phyloP scores from a whole-genome alignment of 1,139 yeast species.

The Yamadazyma membranifaciens region DNA sequence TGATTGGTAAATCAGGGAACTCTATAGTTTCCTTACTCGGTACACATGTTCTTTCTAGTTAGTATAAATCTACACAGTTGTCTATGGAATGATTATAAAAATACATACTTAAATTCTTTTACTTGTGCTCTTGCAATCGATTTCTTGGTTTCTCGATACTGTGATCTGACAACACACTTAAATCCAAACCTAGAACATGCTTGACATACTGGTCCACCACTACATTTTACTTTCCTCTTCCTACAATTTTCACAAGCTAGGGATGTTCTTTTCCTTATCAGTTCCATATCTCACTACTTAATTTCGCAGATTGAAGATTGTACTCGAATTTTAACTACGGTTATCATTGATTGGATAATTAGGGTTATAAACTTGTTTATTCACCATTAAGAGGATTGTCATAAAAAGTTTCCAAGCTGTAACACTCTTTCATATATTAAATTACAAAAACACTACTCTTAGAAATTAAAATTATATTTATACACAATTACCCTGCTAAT shows the following conservation, averaged over 20 bases:
- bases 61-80: too few relatives aligned
- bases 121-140: background rate
- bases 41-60: background rate
- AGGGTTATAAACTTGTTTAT: background rate
- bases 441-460: too few relatives aligned
- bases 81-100: background rate
- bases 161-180: conserved; percentile 9
- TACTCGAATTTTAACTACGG: background rate
- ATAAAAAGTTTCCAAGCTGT: too few relatives aligned
- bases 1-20: conserved; percentile 12
- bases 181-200: conserved; percentile 12
- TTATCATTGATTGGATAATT: background rate
- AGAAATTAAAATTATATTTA: too few relatives aligned
- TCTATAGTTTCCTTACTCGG: conserved; percentile 8
- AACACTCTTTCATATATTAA: too few relatives aligned
- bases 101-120: background rate
- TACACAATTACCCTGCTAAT: too few relatives aligned
- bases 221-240: conserved; percentile 11
- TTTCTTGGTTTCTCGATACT: conserved; percentile 6
- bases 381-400: too few relatives aligned
- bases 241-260: conserved; percentile 14
- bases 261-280: conserved; percentile 7
- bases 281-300: background rate
- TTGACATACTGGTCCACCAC: conserved; percentile 11
- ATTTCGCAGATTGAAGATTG: too few relatives aligned